phyloP scores from a whole-genome alignment of 306 rosid genomes.

The Styphnolobium japonicum region DNA sequence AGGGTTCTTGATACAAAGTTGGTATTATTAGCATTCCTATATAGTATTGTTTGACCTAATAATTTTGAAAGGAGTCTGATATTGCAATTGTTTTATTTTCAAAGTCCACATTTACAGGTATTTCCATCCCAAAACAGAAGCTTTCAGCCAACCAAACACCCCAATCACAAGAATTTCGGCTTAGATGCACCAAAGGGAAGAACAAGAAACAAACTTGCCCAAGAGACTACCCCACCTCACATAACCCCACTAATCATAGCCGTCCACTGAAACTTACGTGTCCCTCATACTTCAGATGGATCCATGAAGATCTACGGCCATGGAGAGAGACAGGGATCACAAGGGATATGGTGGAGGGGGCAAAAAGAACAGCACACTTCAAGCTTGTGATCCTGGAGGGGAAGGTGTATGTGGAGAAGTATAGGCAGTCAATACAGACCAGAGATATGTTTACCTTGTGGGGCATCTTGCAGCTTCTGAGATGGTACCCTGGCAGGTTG shows the following conservation, averaged over 20 bases:
- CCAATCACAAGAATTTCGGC: constrained; percentile 37
- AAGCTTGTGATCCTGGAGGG: constrained; percentile 62
- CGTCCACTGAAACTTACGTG: constrained; percentile 36
- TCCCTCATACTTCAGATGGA: constrained; percentile 73
- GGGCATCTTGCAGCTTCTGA: constrained; percentile 74
- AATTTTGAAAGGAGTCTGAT: constrained; percentile 9
- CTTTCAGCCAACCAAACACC: background rate
- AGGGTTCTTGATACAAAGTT: background rate
- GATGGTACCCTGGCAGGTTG: constrained; percentile 57
- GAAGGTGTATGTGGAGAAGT: constrained; percentile 59
- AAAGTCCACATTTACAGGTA: constrained; percentile 36
- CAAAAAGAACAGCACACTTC: constrained; percentile 53
- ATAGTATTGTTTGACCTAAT: background rate
- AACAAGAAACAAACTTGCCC: constrained; percentile 46
- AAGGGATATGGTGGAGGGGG: constrained; percentile 60
- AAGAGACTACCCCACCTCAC: constrained; percentile 39
- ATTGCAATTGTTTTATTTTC: background rate
- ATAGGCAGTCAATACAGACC: constrained; percentile 52
- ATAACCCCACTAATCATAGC: constrained; percentile 24
- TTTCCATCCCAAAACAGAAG: background rate
- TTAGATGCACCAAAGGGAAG: constrained; percentile 34
- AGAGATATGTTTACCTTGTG: constrained; percentile 74
- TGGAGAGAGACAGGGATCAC: constrained; percentile 72
- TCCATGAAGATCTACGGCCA: constrained; percentile 74
- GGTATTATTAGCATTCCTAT: background rate